Evolutionary conservation across 306 rosid genomes (phyloP).

Genomic region (Dryas alaskensis): DNA sequence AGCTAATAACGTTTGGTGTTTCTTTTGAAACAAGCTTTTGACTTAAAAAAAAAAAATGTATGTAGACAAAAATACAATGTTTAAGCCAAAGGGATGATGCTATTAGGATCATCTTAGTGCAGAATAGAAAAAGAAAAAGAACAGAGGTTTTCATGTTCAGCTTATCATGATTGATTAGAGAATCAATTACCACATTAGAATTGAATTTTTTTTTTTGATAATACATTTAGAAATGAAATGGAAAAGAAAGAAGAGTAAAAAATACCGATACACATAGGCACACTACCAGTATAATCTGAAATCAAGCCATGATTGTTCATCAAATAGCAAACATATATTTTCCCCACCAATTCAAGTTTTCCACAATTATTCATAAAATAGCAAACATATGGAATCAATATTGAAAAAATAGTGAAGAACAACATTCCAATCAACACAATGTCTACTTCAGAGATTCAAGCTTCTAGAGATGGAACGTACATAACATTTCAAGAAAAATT

Average conservation of each 20-base stretch:
- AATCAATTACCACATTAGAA: background rate
- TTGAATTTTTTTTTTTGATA: too few relatives aligned
- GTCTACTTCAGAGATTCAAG: background rate
- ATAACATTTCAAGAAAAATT: background rate
- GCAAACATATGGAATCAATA: background rate
- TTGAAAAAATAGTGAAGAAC: background rate
- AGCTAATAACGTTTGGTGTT: background rate
- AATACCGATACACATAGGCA: background rate
- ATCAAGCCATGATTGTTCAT: background rate
- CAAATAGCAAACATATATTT: background rate
- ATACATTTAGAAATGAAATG: background rate
- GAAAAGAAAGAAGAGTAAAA: background rate
- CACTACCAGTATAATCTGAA: background rate
- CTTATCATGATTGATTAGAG: background rate
- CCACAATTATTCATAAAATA: background rate
- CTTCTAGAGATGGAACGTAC: background rate
- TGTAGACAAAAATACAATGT: background rate
- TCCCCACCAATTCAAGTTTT: background rate
- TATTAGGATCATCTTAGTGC: background rate
- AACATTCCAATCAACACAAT: background rate
- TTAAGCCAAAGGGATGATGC: background rate
- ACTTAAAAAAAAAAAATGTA: background rate
- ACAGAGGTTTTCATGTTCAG: background rate
- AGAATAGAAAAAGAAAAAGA: background rate
- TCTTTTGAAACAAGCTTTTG: background rate